Evolutionary conservation across 352 stramenopile genomes (phyloP), one percentile per base, ranked within the genome.

Genomic region (Phytophthora foliorum): DNA sequence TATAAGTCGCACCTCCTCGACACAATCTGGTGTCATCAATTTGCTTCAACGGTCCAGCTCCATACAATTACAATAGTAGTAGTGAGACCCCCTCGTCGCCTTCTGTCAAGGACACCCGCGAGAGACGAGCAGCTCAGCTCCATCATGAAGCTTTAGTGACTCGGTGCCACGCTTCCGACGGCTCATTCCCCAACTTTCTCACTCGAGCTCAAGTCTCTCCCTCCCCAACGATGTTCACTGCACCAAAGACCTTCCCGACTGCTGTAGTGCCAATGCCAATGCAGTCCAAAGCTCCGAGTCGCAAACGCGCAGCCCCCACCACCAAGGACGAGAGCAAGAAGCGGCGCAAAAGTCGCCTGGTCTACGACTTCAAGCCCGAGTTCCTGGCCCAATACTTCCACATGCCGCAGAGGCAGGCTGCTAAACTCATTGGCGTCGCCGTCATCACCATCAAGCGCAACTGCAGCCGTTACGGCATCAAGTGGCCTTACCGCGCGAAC

Each of bases 311-410:
- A n/a, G 16, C 34, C 7, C 49, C 51, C 21, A 57, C 55, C 52
- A 57, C 50, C 17, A 32, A 24, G 22, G 42, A 48, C 22, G 14
- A 48, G 34, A 60, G 62, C 39, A 63, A 64, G 53, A 77, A 70
- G 57, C 46, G 48, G 14, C 76, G 79, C 53, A 88, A 84, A 75
- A 86, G 74, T 54, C 78, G 81, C 31, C 51, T 72, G 9, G 32
- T 78, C 25, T 89, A 74, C 63, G 70, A 90, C 41, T 84, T 82
- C 59, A 68, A 59, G 19, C 63, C 54, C 17, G 46, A 82, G 7
- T 67, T 80, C 11, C 64, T 88, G 54, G 44, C 51, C 14, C 63
- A 67, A 46, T 88, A 59, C 60, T 90, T 82, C 61, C 77, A 90
- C 45, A 66, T 90, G 38, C 69, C 81, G 6, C 81, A 90, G 52